A percentile compares a stretch with the other conserved stretches of the same genome.
phyloP scores from a whole-genome alignment of 169 alveolate genomes.

The Plasmodium coatneyi region DNA sequence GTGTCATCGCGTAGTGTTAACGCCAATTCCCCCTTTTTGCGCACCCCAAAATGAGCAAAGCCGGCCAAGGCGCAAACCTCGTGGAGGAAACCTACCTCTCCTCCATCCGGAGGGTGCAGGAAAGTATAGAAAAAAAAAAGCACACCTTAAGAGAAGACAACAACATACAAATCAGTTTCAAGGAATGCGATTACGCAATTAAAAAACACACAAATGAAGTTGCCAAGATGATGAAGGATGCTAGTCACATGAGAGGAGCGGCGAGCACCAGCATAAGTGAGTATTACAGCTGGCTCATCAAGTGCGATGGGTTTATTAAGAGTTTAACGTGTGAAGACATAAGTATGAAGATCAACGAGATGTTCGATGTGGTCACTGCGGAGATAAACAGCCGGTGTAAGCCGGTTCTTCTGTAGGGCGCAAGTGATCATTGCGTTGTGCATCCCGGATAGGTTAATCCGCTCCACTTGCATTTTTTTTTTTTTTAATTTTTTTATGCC shows the following conservation, averaged over 20 bases:
- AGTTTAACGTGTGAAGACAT: constrained; percentile 28
- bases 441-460: neutral
- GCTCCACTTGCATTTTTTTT: neutral
- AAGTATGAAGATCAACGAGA: constrained; percentile 9
- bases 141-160: constrained; percentile 23
- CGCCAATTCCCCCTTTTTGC: neutral
- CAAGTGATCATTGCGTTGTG: neutral
- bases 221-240: constrained; percentile 46
- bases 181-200: constrained; percentile 29
- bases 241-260: constrained; percentile 34
- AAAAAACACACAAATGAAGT: constrained; percentile 52
- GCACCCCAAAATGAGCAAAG: constrained; percentile 18
- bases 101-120: constrained; percentile 19
- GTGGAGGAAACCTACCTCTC: constrained; percentile 21
- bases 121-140: constrained; percentile 15
- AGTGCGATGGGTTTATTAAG: constrained; percentile 36
- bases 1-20: neutral
- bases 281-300: constrained; percentile 26
- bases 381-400: constrained; percentile 65
- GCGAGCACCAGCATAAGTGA: constrained; percentile 42
- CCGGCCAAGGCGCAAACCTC: neutral
- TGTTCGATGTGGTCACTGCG: constrained; percentile 3
- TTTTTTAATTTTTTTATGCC: neutral
- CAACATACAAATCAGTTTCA: constrained; percentile 37
- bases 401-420: constrained; percentile 21